These are phyloP conservation scores for Dichomitus squalens DNA, from an alignment of 1,284 basidiomycete genomes.

Conservation along the genomic window DNA sequence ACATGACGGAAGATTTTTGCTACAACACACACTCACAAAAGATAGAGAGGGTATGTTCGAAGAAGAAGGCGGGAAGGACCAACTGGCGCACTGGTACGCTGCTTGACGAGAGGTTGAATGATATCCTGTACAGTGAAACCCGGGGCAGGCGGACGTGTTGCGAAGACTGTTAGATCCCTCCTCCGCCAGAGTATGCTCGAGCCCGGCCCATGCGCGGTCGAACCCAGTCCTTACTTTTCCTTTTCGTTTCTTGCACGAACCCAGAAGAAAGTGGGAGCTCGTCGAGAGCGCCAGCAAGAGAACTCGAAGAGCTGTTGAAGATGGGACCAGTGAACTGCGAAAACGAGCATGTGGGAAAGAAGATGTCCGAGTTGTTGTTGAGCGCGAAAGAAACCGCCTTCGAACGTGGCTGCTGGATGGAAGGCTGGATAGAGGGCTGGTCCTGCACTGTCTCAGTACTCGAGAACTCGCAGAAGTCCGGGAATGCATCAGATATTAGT, in stretches of 20 bases:
- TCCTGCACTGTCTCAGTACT: too few species aligned
- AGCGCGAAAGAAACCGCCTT: conserved; percentile 12
- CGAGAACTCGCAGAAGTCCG: background rate
- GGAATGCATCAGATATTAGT: background rate
- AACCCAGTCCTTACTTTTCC: conserved; percentile 14
- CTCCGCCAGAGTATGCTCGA: conserved; percentile 21
- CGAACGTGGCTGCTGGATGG: background rate
- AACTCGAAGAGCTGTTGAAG: conserved; percentile 16
- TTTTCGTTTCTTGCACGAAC: background rate
- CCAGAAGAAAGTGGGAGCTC: background rate
- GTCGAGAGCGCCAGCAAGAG: conserved; percentile 20
- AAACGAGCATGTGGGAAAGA: background rate
- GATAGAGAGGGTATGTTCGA: too few species aligned
- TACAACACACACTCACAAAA: too few species aligned
- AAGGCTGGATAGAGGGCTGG: background rate
- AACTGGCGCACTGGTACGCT: too few species aligned
- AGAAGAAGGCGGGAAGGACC: too few species aligned
- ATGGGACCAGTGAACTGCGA: background rate
- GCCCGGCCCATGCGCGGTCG: conserved; percentile 19
- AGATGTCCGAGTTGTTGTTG: background rate
- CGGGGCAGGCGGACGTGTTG: background rate
- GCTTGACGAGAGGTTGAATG: too few species aligned
- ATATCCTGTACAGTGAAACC: background rate
- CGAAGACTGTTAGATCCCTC: conserved; percentile 13
- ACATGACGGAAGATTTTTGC: too few species aligned